phyloP scores from a whole-genome alignment of 2,329 filamentous ascomycete species.

The Penicillium rolfsii region DNA sequence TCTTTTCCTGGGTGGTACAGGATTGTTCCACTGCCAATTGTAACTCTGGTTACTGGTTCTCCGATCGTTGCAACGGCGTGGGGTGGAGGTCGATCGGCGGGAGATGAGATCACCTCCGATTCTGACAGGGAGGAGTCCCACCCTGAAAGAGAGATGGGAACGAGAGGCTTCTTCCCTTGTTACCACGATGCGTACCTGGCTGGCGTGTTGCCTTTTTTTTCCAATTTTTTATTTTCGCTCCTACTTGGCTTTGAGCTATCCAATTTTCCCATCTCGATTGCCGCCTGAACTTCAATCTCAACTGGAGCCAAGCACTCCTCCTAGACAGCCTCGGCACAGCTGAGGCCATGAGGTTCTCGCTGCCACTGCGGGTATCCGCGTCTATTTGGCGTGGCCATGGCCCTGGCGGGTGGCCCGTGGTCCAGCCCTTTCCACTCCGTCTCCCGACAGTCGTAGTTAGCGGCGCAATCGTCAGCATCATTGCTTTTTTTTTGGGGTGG shows the following conservation, averaged over 20 bases:
- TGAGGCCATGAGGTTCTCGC: constrained; percentile 1
- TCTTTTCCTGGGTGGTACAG: constrained; percentile 10
- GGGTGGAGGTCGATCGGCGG: constrained; percentile 11
- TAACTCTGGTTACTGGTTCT: neutral
- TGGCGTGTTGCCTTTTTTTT: neutral
- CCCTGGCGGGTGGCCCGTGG: neutral
- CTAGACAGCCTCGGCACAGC: no score
- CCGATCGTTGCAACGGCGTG: constrained; percentile 6
- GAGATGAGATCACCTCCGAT: constrained; percentile 22
- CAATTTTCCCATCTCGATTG: no score
- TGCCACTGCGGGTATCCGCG: neutral
- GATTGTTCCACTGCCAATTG: constrained; percentile 15
- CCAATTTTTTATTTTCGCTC: neutral
- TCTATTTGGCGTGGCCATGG: neutral
- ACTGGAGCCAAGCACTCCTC: no score
- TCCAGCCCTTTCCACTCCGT: no score
- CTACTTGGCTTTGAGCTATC: neutral
- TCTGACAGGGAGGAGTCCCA: neutral
- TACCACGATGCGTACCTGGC: neutral
- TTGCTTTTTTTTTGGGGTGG: no score
- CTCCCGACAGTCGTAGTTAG: no score
- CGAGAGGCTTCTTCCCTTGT: neutral
- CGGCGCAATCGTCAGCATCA: no score
- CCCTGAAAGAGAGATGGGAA: no score
- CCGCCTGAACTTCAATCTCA: no score